A percentile compares a stretch with the other conserved stretches of the same genome.
phyloP scores from a whole-genome alignment of 2,329 filamentous ascomycete species.

The Claviceps monticola region DNA sequence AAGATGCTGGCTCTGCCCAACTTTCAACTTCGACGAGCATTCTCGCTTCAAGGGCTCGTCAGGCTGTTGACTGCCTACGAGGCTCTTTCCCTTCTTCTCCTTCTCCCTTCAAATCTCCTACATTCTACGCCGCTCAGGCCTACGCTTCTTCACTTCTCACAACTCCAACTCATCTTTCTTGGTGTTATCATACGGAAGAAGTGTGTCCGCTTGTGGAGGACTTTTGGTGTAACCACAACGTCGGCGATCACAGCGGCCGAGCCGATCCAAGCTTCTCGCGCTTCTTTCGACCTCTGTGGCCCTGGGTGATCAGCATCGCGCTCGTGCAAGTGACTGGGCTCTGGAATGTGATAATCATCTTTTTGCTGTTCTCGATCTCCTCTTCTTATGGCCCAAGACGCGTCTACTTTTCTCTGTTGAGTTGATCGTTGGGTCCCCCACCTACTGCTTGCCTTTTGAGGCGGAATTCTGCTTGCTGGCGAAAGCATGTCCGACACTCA shows the following conservation, averaged over 20 bases:
- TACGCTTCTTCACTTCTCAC: not conserved
- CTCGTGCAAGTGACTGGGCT: not conserved
- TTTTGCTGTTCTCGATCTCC: not conserved
- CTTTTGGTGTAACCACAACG: not conserved
- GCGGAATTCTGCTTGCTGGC: not conserved
- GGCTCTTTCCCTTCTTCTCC: not conserved
- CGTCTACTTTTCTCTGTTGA: not conserved
- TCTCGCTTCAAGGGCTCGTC: constrained; percentile 1
- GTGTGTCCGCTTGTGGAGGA: not conserved
- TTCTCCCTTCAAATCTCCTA: not conserved
- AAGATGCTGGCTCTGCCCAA: constrained; percentile 1
- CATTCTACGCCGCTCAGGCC: not conserved
- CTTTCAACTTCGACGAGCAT: not conserved
- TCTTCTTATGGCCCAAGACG: not conserved
- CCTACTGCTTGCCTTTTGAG: not conserved
- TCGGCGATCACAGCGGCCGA: not conserved
- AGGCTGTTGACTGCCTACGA: not conserved
- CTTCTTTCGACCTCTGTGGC: not conserved
- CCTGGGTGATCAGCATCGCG: not conserved
- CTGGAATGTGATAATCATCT: too few species aligned
- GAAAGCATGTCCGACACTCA: constrained; percentile 18
- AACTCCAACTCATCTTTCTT: not conserved
- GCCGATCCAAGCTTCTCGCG: not conserved
- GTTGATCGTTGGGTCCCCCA: not conserved
- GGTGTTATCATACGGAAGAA: not conserved